Evolutionary conservation across 2,329 filamentous ascomycete species (phyloP).

Genomic region (Trichoderma sp.): DNA sequence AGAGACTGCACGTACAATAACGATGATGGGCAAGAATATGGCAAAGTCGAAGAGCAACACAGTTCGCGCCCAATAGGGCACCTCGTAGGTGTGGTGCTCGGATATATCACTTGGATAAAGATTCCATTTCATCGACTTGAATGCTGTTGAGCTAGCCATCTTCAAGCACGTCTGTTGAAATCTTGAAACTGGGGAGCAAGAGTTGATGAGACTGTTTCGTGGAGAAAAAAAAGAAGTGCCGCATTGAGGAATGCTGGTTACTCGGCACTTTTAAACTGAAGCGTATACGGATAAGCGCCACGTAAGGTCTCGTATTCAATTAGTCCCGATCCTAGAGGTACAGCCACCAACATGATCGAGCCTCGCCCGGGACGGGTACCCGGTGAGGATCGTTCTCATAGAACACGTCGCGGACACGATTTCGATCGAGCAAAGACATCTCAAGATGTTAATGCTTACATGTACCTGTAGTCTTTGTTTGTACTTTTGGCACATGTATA

Average conservation of each 20-base stretch:
- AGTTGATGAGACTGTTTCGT: neutral
- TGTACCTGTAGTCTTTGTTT: no score
- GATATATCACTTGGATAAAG: conserved; percentile 4
- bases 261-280: neutral
- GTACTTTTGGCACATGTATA: no score
- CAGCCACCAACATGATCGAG: neutral
- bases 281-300: neutral
- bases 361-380: neutral
- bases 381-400: neutral
- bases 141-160: neutral
- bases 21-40: conserved; percentile 48
- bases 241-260: neutral
- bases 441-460: no score
- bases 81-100: conserved; percentile 9
- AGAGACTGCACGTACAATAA: conserved; percentile 43
- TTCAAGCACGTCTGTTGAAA: neutral
- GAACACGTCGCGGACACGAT: neutral
- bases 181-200: neutral
- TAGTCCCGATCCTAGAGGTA: neutral
- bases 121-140: neutral
- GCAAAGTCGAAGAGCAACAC: conserved; percentile 46
- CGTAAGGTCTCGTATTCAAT: neutral
- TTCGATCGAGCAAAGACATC: no score
- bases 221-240: neutral
- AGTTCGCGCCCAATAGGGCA: conserved; percentile 38